Base-by-base conservation (phyloP, 139 green algal genomes). In the Chlamydomonas sphaeroides region DNA sequence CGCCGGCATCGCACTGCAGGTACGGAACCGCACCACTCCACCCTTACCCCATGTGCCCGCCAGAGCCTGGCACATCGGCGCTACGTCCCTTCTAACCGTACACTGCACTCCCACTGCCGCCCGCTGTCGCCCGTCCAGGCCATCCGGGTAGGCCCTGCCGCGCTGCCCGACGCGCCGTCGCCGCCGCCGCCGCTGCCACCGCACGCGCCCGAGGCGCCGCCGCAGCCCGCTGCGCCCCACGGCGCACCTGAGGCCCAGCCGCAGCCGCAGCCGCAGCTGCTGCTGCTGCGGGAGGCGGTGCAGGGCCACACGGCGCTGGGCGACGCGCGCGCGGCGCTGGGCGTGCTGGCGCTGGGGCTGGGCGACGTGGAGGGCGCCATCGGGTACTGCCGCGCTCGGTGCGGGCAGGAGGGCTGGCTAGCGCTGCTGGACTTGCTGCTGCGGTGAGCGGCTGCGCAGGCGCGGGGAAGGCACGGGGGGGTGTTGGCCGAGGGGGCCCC, bases 341-440 rank as follows among this genome's bases (percentile, higher is more conserved):
- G 87, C 45, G 70, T 94, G 32, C 86, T 97, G 69, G 88, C 91
- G n/a, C 70, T 97, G 21, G 71, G 53, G 39, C 77, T 95, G 41
- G 59, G 78, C 1, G 88, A 96, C 74, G 86, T 95, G 30, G 78
- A 86, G 25, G 85, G 56, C 1, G 94, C 90, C 0, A 92, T 94
- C 66, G 62, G 62, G 42, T 97, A 96, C 89, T 96, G 92, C 74
- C 76, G 66, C 20, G 36, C 67, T 15, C 87, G 87, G 33, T 77
- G 80, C 56, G 65, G 78, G 11, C 49, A 66, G 62, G 38, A 85
- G 68, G 56, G 68, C 30, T 88, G 87, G 65, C 82, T 95, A 33
- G 39, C 84, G 62, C 87, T 95, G 71, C 68, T 95, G 81, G 87
- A 93, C 45, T 86, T 95, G 53, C 86, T 97, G 73, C 88, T 97